Percentiles rank a stretch among this genome's conserved stretches.
These are phyloP conservation scores for Lophiotrema nucula DNA, from an alignment of 495 filamentous ascomycete genomes.

Conservation along the genomic window DNA sequence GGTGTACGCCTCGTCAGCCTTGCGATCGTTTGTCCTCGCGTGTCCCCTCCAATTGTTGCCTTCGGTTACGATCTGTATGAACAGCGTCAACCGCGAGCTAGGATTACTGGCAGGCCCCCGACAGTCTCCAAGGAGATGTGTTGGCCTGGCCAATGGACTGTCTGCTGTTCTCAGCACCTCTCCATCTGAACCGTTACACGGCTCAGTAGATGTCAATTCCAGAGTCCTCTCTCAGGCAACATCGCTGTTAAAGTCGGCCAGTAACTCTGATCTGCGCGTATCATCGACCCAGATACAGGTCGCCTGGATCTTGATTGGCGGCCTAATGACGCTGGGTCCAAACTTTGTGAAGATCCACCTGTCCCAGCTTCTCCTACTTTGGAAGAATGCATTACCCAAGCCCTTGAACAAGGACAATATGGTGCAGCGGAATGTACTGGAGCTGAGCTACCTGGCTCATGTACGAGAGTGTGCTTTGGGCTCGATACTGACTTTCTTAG, in stretches of 20 bases:
- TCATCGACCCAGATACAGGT: slow-evolving; percentile 95
- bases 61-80: slow-evolving; percentile 94
- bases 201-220: slow-evolving; percentile 92
- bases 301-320: slow-evolving; percentile 95
- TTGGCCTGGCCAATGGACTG: slow-evolving; percentile 91
- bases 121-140: slow-evolving; percentile 77
- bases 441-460: slow-evolving; percentile 90
- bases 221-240: slow-evolving; percentile 88
- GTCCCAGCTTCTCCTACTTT: slow-evolving; percentile 89
- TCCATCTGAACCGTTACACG: slow-evolving; percentile 82
- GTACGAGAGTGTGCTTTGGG: slow-evolving; percentile 94
- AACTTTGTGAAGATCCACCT: slow-evolving; percentile 99
- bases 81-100: slow-evolving; percentile 86
- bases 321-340: slow-evolving; percentile 91
- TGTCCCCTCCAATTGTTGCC: slow-evolving; percentile 89
- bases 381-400: slow-evolving; percentile 95
- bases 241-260: slow-evolving; percentile 86
- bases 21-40: slow-evolving; percentile 82
- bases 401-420: slow-evolving; percentile 89
- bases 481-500: slow-evolving; percentile 85
- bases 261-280: slow-evolving; percentile 84
- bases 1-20: slow-evolving; percentile 77
- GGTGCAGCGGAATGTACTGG: slow-evolving; percentile 73
- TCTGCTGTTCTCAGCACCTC: slow-evolving; percentile 89
- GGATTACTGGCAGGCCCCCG: slow-evolving; percentile 70